These are phyloP conservation scores for Phaseolus lunatus DNA, from an alignment of 306 rosid genomes.

Conservation along the genomic window DNA sequence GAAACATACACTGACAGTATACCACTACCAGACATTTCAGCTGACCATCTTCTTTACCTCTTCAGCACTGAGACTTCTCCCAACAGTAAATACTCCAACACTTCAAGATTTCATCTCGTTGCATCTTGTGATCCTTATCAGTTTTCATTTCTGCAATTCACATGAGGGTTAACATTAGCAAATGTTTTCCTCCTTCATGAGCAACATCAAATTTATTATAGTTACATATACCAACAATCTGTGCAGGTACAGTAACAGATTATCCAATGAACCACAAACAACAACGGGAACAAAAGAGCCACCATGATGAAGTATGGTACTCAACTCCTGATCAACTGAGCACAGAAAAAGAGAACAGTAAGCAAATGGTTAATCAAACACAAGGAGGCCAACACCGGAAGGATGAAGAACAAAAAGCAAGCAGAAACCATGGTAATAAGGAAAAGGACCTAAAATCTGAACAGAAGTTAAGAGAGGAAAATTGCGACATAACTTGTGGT, in stretches of 20 bases:
- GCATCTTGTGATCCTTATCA: background rate
- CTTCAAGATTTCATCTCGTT: slow-evolving; percentile 1
- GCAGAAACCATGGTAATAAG: background rate
- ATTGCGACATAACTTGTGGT: background rate
- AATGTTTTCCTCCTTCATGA: background rate
- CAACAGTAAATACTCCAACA: slow-evolving; percentile 44
- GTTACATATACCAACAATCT: background rate
- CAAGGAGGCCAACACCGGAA: background rate
- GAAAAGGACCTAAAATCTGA: background rate
- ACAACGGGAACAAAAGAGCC: slow-evolving; percentile 35
- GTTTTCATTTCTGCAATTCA: slow-evolving; percentile 2
- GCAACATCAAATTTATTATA: background rate
- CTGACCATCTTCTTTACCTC: slow-evolving; percentile 33
- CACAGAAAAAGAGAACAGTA: background rate
- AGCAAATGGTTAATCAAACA: background rate
- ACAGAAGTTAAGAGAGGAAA: background rate
- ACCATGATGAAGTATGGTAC: slow-evolving; percentile 26
- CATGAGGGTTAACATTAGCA: slow-evolving; percentile 5
- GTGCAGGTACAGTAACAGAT: slow-evolving; percentile 34
- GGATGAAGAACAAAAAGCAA: background rate
- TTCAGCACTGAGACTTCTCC: slow-evolving; percentile 39
- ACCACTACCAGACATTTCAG: slow-evolving; percentile 63
- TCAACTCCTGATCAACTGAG: slow-evolving; percentile 20
- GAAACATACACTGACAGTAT: slow-evolving; percentile 60
- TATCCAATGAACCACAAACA: slow-evolving; percentile 15